Base-by-base conservation (phyloP, 2,329 filamentous ascomycete species). In the Pleoardoris graminearum region DNA sequence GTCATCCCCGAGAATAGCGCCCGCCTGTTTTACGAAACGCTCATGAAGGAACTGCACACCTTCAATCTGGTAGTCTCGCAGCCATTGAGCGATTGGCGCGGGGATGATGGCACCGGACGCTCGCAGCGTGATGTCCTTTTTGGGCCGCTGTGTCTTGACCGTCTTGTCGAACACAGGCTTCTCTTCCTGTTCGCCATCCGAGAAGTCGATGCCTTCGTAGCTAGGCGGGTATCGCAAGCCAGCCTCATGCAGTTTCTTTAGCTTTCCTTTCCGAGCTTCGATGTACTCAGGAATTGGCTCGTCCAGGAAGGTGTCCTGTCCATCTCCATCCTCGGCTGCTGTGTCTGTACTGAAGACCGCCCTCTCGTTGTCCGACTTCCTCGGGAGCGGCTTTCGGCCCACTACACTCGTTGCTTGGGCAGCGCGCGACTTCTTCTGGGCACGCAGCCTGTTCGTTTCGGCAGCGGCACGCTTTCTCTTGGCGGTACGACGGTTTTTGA, bases 1-100 rank as follows among this genome's bases (percentile, higher is more conserved):
- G 66, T 99, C 94, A 68, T 99, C 94, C 3, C 93, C 92, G 0
- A 99, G 80, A 19, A 99, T 89, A 1, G 89, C 91, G 1, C 94
- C 94, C 62, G 87, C 88, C 67, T 99, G 94, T 60, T 90, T 93
- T 3, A 97, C 88, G 68, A 97, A 97, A 19, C 90, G 82, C 54
- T 90, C 84, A 69, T 97, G 92, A 7, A 99, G 79, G 65, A 97
- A 97, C 27, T 83, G 81, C 12, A 88, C 90, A 4, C 94, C 94
- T 23, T 89, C 83, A 1, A 97, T 80, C 71, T 99, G 94, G 65
- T 99, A 99, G 58, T 92, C 89, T 54, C 94, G 85, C 43, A 99
- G 78, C 76, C 94, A 97, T 68, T 94, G 92, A 0, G 93, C 92
- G 48, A 97, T 90, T 0, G 91, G 84, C 0, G 90, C 91, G 0